phyloP scores from a whole-genome alignment of 2,329 filamentous ascomycete genomes.

The Clonostachys sp. region DNA sequence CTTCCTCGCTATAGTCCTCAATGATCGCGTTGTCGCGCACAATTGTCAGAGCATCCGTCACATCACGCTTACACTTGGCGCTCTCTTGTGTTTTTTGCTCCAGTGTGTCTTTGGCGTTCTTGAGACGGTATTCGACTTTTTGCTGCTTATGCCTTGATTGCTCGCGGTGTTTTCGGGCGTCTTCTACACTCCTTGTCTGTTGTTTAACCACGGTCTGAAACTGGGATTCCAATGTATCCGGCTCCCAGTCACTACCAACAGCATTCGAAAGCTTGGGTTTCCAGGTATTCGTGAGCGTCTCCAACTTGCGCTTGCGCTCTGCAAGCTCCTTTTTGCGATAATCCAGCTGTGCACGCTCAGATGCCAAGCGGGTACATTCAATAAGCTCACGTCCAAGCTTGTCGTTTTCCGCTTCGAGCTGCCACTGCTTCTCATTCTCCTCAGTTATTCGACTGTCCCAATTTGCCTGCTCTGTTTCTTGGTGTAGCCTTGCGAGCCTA shows the following conservation, averaged over 20 bases:
- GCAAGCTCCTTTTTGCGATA: conserved; percentile 76
- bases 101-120: conserved; percentile 58
- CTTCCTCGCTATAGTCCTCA: conserved; percentile 48
- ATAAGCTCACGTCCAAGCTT: conserved; percentile 75
- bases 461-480: conserved; percentile 57
- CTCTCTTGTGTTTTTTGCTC: conserved; percentile 61
- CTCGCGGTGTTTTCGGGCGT: conserved; percentile 68
- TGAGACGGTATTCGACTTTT: conserved; percentile 70
- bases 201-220: conserved; percentile 61
- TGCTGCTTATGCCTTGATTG: conserved; percentile 67
- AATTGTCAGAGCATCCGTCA: conserved; percentile 41
- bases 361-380: conserved; percentile 75
- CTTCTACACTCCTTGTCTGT: conserved; percentile 52
- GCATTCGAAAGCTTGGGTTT: conserved; percentile 62
- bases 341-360: conserved; percentile 79
- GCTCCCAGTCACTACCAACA: conserved; percentile 63
- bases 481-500: conserved; percentile 56
- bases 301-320: conserved; percentile 68
- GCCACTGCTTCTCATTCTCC: conserved; percentile 60
- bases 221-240: conserved; percentile 63
- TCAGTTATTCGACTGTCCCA: conserved; percentile 69
- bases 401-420: conserved; percentile 68
- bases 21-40: conserved; percentile 40
- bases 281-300: conserved; percentile 75
- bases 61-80: conserved; percentile 53